Percentiles rank a stretch among this genome's conserved stretches.
These are phyloP conservation scores for Eucalyptus viminalis DNA, from an alignment of 345 rosid genomes.

Conservation along the genomic window DNA sequence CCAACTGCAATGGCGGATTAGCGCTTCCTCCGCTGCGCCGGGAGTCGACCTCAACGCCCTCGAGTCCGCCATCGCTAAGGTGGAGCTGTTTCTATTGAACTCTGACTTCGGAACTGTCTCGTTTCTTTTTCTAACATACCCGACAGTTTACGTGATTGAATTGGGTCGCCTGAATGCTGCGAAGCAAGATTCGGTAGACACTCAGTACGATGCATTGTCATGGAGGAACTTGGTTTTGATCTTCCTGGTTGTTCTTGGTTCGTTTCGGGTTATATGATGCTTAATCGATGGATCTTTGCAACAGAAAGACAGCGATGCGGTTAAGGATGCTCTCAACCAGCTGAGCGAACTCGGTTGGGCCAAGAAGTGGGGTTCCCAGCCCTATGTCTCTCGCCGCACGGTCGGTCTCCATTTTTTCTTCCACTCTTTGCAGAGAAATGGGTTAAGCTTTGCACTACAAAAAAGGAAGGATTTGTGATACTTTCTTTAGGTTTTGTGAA, in stretches of 20 bases:
- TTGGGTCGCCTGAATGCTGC: background rate
- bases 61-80: slow-evolving; percentile 66
- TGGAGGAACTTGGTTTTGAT: background rate
- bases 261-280: background rate
- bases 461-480: background rate
- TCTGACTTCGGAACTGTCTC: background rate
- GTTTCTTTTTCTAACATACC: accelerated
- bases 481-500: background rate
- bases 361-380: slow-evolving; percentile 92
- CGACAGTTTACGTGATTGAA: background rate
- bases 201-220: background rate
- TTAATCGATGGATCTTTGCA: background rate
- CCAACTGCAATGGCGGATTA: background rate
- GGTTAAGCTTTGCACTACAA: background rate
- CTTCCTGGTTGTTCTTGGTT: background rate
- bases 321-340: slow-evolving; percentile 67
- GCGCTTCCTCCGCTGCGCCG: slow-evolving; percentile 33
- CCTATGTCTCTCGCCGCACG: slow-evolving; percentile 89
- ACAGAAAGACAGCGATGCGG: slow-evolving; percentile 84
- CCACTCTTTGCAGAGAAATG: background rate
- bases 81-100: background rate
- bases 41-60: slow-evolving; percentile 47
- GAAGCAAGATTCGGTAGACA: background rate
- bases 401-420: slow-evolving; percentile 27
- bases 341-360: slow-evolving; percentile 79